These are phyloP conservation scores for Stagonosporopsis chrysanthemi DNA, from an alignment of 2,329 filamentous ascomycete species.

Conservation along the genomic window DNA sequence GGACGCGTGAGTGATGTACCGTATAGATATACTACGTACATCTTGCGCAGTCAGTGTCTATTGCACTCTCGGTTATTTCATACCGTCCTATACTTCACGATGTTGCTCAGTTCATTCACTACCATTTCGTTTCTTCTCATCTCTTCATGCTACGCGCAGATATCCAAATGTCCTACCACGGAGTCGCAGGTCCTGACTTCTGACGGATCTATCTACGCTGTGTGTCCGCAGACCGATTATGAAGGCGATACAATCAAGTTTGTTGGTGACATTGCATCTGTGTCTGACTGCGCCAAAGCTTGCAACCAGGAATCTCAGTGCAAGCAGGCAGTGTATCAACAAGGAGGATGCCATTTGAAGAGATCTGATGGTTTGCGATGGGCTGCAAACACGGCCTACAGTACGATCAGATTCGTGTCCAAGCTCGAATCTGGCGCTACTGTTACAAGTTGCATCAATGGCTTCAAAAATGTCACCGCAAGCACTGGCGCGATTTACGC, in stretches of 20 bases:
- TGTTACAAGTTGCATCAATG: neutral
- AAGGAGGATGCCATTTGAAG: neutral
- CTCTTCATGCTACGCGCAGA: neutral
- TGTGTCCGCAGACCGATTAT: neutral
- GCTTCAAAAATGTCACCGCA: neutral
- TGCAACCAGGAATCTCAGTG: neutral
- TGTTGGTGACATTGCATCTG: neutral
- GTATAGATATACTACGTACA: neutral
- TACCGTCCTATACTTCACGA: neutral
- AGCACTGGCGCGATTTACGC: neutral
- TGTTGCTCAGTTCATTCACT: neutral
- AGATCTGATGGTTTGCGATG: neutral
- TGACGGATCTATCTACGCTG: neutral
- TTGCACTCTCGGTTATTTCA: neutral
- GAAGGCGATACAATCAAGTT: neutral
- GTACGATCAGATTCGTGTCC: neutral
- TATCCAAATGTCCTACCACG: neutral
- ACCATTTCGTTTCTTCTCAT: neutral
- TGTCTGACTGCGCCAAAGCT: neutral
- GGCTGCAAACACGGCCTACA: neutral
- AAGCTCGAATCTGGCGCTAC: neutral
- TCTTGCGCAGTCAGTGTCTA: neutral
- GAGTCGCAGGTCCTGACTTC: neutral
- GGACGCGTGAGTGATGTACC: neutral
- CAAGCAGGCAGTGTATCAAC: constrained; percentile 1